Percentiles rank a stretch among this genome's conserved stretches.
phyloP scores from a whole-genome alignment of 2,329 filamentous ascomycete genomes.

The Onygenales sp. region DNA sequence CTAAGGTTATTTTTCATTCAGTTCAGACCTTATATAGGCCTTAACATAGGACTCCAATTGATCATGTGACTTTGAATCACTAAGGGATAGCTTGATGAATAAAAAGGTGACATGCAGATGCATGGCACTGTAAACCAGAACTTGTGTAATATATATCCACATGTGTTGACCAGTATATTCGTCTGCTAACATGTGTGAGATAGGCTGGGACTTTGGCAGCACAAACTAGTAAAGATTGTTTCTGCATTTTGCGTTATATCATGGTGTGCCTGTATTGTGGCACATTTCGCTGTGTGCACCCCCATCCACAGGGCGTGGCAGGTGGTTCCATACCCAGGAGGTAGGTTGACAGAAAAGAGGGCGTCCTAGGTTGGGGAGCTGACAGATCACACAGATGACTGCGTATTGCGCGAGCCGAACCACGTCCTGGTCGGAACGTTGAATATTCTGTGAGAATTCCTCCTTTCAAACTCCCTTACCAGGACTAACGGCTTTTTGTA shows the following conservation, averaged over 20 bases:
- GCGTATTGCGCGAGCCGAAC: conserved; percentile 11
- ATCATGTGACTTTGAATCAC: too few species aligned
- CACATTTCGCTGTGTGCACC: conserved; percentile 11
- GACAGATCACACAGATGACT: conserved; percentile 6
- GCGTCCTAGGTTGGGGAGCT: background rate
- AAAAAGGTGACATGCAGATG: too few species aligned
- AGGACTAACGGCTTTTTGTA: background rate
- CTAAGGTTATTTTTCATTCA: too few species aligned
- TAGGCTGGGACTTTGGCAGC: conserved; percentile 18
- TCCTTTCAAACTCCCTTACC: too few species aligned
- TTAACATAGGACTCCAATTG: too few species aligned
- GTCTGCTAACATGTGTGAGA: background rate
- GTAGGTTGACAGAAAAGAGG: background rate
- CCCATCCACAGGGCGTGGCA: conserved; percentile 12
- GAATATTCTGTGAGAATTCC: conserved; percentile 10
- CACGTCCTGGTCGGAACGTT: conserved; percentile 13
- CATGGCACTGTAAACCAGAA: too few species aligned
- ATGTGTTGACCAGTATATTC: background rate
- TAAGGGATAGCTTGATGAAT: too few species aligned
- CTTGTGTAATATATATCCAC: conserved; percentile 1
- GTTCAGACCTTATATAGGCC: too few species aligned
- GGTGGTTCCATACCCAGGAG: conserved; percentile 9
- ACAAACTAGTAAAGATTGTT: conserved; percentile 15
- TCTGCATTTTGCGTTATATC: conserved; percentile 16
- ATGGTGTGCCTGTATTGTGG: conserved; percentile 18